Percentiles rank a stretch among this genome's conserved stretches.
phyloP scores from a whole-genome alignment of 75 land plant genomes.

The Pseudotsuga menziesii region DNA sequence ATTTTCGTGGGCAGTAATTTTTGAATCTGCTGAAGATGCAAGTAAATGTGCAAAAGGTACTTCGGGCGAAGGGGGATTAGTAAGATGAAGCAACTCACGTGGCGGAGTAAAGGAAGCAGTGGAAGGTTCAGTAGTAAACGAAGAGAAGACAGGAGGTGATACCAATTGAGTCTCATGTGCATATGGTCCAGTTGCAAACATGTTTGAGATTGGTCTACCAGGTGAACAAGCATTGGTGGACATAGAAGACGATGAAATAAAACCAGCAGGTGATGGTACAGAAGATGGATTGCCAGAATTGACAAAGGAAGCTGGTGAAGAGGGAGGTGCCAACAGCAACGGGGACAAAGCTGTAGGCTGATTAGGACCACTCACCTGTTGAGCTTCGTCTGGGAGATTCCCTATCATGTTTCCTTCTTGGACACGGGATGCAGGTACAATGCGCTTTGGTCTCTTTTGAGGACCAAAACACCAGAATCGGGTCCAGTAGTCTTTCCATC shows the following conservation, averaged over 20 bases:
- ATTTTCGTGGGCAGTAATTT: conserved; percentile 9
- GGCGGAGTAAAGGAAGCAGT: conserved; percentile 58
- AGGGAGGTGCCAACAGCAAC: conserved; percentile 31
- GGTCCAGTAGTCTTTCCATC: conserved; percentile 22
- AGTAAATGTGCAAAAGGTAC: conserved; percentile 49
- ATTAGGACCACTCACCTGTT: conserved; percentile 6
- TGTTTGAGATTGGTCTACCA: conserved; percentile 13
- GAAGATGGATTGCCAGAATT: conserved; percentile 30
- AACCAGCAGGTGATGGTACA: conserved; percentile 14
- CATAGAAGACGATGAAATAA: conserved; percentile 6
- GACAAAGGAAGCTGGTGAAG: conserved; percentile 37
- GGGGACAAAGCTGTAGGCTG: conserved; percentile 8
- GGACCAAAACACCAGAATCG: conserved; percentile 23
- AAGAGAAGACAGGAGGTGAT: conserved; percentile 33
- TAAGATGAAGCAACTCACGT: conserved; percentile 40
- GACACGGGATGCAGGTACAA: conserved; percentile 9
- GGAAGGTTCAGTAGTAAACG: conserved; percentile 41
- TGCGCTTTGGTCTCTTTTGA: conserved; percentile 17
- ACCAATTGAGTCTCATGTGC: conserved; percentile 37
- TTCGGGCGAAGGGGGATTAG: conserved; percentile 49
- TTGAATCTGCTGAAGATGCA: conserved; percentile 19
- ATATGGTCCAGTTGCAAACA: conserved; percentile 32
- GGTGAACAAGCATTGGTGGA: conserved; percentile 13
- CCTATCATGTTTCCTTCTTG: conserved; percentile 8
- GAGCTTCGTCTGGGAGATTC: conserved; percentile 3